Base-by-base conservation (phyloP, 495 filamentous ascomycete species). In the Daldinia grandis region DNA sequence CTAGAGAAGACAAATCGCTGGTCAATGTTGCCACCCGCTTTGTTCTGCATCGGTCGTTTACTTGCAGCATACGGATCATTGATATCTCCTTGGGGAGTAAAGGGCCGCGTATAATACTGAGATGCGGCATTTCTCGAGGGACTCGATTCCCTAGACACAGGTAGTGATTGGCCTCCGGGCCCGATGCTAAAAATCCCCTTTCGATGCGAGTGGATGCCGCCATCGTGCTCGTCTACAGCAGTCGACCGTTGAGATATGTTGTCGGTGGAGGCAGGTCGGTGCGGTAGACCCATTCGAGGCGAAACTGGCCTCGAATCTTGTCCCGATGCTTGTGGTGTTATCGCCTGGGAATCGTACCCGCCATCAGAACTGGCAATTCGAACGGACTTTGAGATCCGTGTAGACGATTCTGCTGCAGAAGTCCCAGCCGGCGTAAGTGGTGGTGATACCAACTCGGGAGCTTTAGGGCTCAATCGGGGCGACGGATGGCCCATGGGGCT, bases 61-160 rank as follows among this genome's bases (percentile, higher is more conserved):
- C 87, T 90, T 62, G 92, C 90, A 15, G 93, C 91, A 78, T 97
- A 97, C 7, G 95, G 94, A 75, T 98, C 94, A 77, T 97, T 92
- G 25, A 82, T 87, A 35, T 97, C 93, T 17, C 91, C 93, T 10
- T 88, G 83, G 4, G 93, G 94, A 42, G 92, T 93, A 66, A 92
- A 91, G 17, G 93, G 89, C 28, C 90, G 84, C 21, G 84, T 85
- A 63, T 87, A 87, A 61, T 83, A 85, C 67, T 88, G 88, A 17
- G 85, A 84, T 10, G 84, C 86, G 19, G 80, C 76, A 69, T 81
- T 83, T 19, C 93, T 87, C 4, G 88, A 90, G 2, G 89, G 87
- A 61, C 87, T 90, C 15, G 80, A 79, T 62, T 91, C 87, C 38
- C 87, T 85, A 12, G 90, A 93, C n/a, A 83, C 84, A 28, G 89